These are phyloP conservation scores for Mucor irregularis DNA, from an alignment of 371 early-diverging fungal genomes.

Conservation along the genomic window DNA sequence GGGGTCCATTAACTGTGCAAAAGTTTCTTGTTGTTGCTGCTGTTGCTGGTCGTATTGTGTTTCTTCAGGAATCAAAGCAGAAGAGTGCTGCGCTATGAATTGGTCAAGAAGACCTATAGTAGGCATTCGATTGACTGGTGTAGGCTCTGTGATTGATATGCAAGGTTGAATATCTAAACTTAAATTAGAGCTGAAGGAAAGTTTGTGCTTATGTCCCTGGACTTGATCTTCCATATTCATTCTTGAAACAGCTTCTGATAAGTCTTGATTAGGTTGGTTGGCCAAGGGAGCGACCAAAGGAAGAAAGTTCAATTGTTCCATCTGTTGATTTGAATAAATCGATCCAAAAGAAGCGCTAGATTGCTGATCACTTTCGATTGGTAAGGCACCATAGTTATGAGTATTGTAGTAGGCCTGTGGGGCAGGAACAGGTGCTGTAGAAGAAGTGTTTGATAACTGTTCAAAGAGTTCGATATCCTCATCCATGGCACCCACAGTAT, in stretches of 20 bases:
- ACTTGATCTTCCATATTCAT: conserved; percentile 8
- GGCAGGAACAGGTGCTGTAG: neutral
- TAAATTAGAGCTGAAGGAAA: neutral
- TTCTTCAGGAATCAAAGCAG: neutral
- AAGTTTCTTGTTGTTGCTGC: neutral
- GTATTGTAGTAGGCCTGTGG: neutral
- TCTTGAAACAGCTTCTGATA: conserved; percentile 14
- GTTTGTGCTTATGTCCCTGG: conserved; percentile 1
- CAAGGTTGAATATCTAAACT: conserved; percentile 26
- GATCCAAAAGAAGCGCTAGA: neutral
- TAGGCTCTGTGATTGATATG: conserved; percentile 32
- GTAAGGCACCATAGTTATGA: neutral
- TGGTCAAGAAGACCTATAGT: neutral
- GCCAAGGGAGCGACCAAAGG: conserved; percentile 13
- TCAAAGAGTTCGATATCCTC: neutral
- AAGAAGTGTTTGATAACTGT: neutral
- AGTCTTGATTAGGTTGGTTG: neutral
- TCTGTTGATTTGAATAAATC: too few relatives aligned
- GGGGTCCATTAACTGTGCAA: conserved; percentile 3
- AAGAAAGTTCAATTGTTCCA: too few relatives aligned
- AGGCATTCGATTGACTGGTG: conserved; percentile 7
- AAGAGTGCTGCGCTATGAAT: neutral
- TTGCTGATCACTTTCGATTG: neutral
- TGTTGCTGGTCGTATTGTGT: neutral
- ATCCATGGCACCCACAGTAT: neutral